Evolutionary conservation across 2,329 filamentous ascomycete genomes (phyloP), one percentile per base, ranked within the genome.

Genomic region (Fusarium subtropicale): DNA sequence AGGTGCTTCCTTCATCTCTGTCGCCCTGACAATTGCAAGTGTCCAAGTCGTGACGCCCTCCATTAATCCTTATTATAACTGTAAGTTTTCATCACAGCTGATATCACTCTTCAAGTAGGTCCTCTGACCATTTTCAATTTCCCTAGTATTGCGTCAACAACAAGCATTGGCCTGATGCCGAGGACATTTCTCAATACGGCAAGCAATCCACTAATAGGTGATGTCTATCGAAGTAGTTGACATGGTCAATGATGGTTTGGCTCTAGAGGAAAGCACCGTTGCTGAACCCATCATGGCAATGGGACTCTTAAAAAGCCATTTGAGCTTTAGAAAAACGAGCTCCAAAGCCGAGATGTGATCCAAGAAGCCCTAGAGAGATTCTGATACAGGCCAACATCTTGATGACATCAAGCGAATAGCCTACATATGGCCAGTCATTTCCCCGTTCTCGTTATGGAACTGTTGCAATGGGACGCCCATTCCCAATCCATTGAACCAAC

Each of bases 1-100:
- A 13, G 60, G 60, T 3, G 64, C 59, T 12, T 64, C 51, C 5
- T 26, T 63, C 5, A 57, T 64, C 18, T 63, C 48, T 18, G 59
- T 64, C 2, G 9, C 36, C 6, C 51, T 64, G 1, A 59, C 60
- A 0, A 45, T 57, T 1, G 59, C 60, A 4, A 51, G 44, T 3
- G 57, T 59, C 2, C 51, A 64, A 12, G 44, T 59, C 4, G 22
- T 11, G 6, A n/a, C 22, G 0, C 18, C 64, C 1, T 45, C 59
- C 0, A 41, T 57, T 4, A 64, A 51, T 3, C 60, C 60, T 4
- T 64, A 64, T 2, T 45, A 45, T 1, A 64, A 64, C 11, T 31
- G 51, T 50, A 16, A 31, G 58, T 18, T 2, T 3, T 11, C 3
- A 3, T 3, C 18, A 6, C 12, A 26, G 11, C 2, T 11, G 7